Evolutionary conservation across 306 rosid genomes (phyloP), one percentile per base, ranked within the genome.

Genomic region (Lagenaria siceraria): DNA sequence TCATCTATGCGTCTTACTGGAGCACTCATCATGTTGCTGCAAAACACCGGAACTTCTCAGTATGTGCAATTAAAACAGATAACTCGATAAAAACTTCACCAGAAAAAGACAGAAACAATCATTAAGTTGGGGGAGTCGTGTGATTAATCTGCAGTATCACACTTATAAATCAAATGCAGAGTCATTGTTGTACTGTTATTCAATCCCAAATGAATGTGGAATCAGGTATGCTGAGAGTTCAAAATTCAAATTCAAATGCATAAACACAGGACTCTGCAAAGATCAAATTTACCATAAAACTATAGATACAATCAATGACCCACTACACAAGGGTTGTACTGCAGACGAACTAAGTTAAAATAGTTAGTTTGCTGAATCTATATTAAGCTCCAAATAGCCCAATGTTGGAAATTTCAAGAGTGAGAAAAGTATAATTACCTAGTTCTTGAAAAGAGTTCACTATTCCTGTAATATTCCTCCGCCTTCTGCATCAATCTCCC

Each of bases 1-100:
- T 90, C 99, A 87, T 96, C 93, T 36, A 92, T 87, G 76, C 97
- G 92, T 77, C 85, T 90, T 55, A 96, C 92, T 35, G 99, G 99
- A 78, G 93, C 90, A 79, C 85, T 88, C 91, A 90, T 81, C 86
- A 89, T 78, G 74, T 90, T 96, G 78, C 99, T 96, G 92, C 83
- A 82, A 85, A 75, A 86, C 74, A 22, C 38, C 1, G 42, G 54
- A 78, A 77, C 76, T 18, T 35, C 81, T 68, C 79, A 75, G 79
- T 46, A 54, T 72, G 31, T 18, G 25, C 42, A 0, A 18, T 12
- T 29, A 54, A 27, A 53, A 74, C n/a, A 74, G 21, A 74, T 42
- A 74, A 74, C 33, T 72, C 9, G 0, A 18, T 24, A 49, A 48
- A 22, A 72, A 12, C 11, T 48, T 53, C 43, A 72, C 43, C 3